Base-by-base conservation (phyloP, 768 basidiomycete genomes). In the Daedaleopsis sinensis region DNA sequence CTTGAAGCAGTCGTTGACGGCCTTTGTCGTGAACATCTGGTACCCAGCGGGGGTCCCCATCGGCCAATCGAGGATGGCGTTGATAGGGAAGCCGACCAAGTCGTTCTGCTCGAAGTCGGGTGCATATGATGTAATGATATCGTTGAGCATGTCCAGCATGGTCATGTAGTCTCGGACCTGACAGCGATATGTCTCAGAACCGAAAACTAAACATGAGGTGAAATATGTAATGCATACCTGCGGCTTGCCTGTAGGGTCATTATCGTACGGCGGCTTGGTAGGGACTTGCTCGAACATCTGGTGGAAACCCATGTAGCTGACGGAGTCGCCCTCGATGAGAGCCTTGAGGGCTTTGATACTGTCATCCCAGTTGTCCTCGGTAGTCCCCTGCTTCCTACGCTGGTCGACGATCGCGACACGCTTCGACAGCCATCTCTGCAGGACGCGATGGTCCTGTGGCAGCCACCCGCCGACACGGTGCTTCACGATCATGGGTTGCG, bases 1-100 rank as follows among this genome's bases (percentile, higher is more conserved):
- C 64, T 82, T 80, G 64, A 86, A 69, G 50, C 74, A 67, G 0
- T 48, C 65, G 58, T 88, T 87, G 54, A 87, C 77, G 52, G 71
- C 70, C 2, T 75, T 72, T 57, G 79, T 75, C 35, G 72, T 71
- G 72, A 84, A 79, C 24, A 68, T 67, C n/a, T 71, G 19, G 43
- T 50, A 54, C 2, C 76, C 59, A 47, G 72, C 73, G 3, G 73
- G 71, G 10, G 76, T 77, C 12, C 75, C 78, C 74, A 82, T 83
- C 19, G 70, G 77, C 72, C 71, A 77, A 52, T 81, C 76, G 54
- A 82, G 72, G 53, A 84, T 67, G 6, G 78, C 77, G 55, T 80
- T 77, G 67, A 85, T 78, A 13, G 83, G 82, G 32, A 79, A 74
- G 11, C 80, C 80, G 42, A 83, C 77, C 9, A 79, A 64, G 16